These are phyloP conservation scores for Botryosphaeria agaves DNA, from an alignment of 2,329 filamentous ascomycete species.

Conservation along the genomic window DNA sequence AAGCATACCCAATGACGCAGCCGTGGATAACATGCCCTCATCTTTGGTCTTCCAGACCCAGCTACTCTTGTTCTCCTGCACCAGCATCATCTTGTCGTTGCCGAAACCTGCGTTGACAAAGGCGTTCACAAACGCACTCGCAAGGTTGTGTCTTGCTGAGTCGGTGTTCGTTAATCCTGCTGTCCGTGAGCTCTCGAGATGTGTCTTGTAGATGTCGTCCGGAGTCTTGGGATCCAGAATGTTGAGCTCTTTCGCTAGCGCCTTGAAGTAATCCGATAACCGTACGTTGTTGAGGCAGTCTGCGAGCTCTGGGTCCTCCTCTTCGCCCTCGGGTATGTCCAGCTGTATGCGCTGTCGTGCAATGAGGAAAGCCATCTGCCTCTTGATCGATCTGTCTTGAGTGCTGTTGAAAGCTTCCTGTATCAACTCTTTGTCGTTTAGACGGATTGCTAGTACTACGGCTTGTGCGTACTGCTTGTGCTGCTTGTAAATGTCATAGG, in stretches of 20 bases:
- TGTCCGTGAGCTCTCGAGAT: constrained; percentile 86
- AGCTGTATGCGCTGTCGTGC: constrained; percentile 81
- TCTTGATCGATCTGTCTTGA: constrained; percentile 65
- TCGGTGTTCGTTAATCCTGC: constrained; percentile 88
- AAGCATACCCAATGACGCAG: constrained; percentile 82
- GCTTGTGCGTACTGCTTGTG: constrained; percentile 91
- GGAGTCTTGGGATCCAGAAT: constrained; percentile 92
- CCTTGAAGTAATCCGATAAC: constrained; percentile 83
- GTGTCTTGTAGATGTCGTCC: constrained; percentile 98
- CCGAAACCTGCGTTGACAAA: constrained; percentile 95
- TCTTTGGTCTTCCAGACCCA: constrained; percentile 99
- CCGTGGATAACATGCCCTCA: constrained; percentile 91
- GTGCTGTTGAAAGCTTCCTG: constrained; percentile 65
- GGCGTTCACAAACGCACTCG: constrained; percentile 88
- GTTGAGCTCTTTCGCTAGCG: constrained; percentile 86
- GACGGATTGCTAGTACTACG: constrained; percentile 79
- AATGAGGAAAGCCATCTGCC: constrained; percentile 87
- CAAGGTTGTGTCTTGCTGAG: constrained; percentile 87
- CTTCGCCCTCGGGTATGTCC: constrained; percentile 43
- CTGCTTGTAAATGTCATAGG: constrained; percentile 82
- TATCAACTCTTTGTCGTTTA: constrained; percentile 78
- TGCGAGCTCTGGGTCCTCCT: constrained; percentile 54
- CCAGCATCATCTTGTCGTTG: constrained; percentile 95
- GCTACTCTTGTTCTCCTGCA: constrained; percentile 62
- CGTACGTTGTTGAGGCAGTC: constrained; percentile 81